Percentiles rank a stretch among this genome's conserved stretches.
Evolutionary conservation across 768 basidiomycete genomes (phyloP).

Genomic region (Suillus fuscotomentosus): DNA sequence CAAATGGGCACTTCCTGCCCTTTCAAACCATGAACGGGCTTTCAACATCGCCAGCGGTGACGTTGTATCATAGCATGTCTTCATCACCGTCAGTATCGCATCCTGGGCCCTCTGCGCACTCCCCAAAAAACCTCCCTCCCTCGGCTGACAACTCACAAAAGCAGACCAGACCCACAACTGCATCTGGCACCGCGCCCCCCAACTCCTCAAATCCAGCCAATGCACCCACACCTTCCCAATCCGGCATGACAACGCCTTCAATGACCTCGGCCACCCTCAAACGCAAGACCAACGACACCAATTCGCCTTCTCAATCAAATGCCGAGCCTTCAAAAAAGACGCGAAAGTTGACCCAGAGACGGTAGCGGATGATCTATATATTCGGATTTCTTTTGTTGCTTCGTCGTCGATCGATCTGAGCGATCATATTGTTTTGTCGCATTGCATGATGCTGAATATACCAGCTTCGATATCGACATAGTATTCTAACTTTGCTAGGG

Average conservation of each 20-base stretch:
- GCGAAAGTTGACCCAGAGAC: constrained; percentile 51
- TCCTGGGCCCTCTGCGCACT: constrained; percentile 38
- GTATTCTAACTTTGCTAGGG: constrained; percentile 28
- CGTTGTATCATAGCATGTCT: constrained; percentile 45
- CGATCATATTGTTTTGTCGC: constrained; percentile 2
- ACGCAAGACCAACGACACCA: constrained; percentile 46
- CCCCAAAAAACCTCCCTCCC: constrained; percentile 47
- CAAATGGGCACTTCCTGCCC: background rate
- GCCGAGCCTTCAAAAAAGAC: constrained; percentile 50
- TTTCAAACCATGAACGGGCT: constrained; percentile 19
- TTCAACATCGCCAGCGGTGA: constrained; percentile 33
- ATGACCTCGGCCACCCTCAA: constrained; percentile 51
- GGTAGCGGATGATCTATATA: constrained; percentile 23
- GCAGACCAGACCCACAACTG: constrained; percentile 58
- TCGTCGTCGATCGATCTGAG: constrained; percentile 2
- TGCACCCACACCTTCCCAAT: constrained; percentile 39
- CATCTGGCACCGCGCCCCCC: constrained; percentile 36
- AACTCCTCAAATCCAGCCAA: constrained; percentile 26
- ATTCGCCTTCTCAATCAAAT: constrained; percentile 52
- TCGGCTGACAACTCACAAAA: constrained; percentile 61
- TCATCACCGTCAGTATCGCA: constrained; percentile 46
- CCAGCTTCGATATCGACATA: constrained; percentile 12
- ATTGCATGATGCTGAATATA: constrained; percentile 12
- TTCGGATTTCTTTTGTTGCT: constrained; percentile 19
- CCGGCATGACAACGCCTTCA: constrained; percentile 47